Conservation (phyloP, 768 basidiomycete species). For the Cyathus striatus region DNA sequence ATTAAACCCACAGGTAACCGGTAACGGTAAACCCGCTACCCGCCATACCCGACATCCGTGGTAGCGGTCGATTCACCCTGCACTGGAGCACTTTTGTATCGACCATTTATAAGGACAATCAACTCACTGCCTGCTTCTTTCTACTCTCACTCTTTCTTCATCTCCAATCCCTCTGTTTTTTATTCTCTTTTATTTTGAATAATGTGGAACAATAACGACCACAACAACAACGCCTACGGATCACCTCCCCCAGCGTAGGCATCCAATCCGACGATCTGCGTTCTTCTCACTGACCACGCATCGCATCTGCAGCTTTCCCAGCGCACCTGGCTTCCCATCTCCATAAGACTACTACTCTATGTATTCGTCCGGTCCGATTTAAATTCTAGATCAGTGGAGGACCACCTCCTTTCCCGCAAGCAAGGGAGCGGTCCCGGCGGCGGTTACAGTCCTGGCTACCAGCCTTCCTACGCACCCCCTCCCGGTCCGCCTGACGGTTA, state of each 20-base stretch:
- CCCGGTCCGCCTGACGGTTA: slow-evolving; percentile 16
- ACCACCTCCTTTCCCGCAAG: slow-evolving; percentile 9
- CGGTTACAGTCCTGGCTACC: slow-evolving; percentile 37
- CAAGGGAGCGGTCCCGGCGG: slow-evolving; percentile 11
- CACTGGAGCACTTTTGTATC: not conserved
- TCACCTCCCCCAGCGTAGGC: slow-evolving; percentile 16
- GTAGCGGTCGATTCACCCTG: too few relatives aligned
- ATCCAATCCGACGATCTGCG: slow-evolving; percentile 1
- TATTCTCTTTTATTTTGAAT: not conserved
- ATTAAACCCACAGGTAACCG: too few relatives aligned
- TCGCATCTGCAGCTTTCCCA: slow-evolving; percentile 16
- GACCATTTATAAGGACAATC: too few relatives aligned
- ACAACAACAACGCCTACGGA: slow-evolving; percentile 16
- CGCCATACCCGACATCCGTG: too few relatives aligned
- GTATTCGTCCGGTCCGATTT: not conserved
- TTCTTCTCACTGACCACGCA: not conserved
- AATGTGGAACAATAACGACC: slow-evolving; percentile 29
- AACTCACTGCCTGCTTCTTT: too few relatives aligned
- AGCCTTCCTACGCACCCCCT: slow-evolving; percentile 27
- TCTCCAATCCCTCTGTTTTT: not conserved
- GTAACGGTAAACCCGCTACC: too few relatives aligned
- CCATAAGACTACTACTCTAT: slow-evolving; percentile 9
- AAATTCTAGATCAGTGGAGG: not conserved
- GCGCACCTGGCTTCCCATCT: slow-evolving; percentile 5
- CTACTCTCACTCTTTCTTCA: not conserved